phyloP scores from a whole-genome alignment of 2,329 filamentous ascomycete species.

The Anthostomella pinea region DNA sequence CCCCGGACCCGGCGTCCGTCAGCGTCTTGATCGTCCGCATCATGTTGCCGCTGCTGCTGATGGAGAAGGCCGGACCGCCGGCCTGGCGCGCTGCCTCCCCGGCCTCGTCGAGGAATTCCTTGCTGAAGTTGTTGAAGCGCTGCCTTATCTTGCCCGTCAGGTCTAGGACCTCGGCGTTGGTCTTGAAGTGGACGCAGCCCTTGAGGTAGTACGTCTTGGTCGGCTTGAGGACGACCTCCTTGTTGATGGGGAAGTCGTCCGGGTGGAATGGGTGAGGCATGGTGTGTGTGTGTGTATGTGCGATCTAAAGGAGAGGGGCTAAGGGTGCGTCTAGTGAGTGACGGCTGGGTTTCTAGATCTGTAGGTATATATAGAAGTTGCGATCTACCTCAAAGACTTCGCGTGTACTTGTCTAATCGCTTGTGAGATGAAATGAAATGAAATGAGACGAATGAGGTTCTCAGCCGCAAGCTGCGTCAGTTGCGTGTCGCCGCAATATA shows the following conservation, averaged over 20 bases:
- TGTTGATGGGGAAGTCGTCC: constrained; percentile 34
- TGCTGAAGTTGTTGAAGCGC: constrained; percentile 30
- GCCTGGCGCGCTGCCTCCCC: constrained; percentile 18
- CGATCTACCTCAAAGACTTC: no score
- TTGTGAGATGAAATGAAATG: no score
- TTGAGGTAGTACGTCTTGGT: constrained; percentile 30
- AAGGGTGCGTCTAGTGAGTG: no score
- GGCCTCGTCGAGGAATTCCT: constrained; percentile 28
- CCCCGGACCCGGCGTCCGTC: constrained; percentile 20
- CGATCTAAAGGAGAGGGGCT: background rate
- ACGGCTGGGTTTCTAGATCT: no score
- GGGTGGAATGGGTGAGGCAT: constrained; percentile 34
- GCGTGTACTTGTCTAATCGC: no score
- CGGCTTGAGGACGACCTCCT: constrained; percentile 22
- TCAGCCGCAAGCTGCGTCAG: no score
- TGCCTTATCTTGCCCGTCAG: constrained; percentile 23
- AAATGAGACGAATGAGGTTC: no score
- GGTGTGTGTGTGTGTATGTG: constrained; percentile 6
- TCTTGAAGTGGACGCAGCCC: constrained; percentile 34
- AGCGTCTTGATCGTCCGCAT: constrained; percentile 36
- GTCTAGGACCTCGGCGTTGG: constrained; percentile 28
- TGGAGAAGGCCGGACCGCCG: constrained; percentile 21
- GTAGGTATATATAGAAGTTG: no score
- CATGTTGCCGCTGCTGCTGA: constrained; percentile 33
- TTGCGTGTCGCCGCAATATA: no score